Base-by-base conservation (phyloP, 805 yeast species). In the Komagataella kurtzmanii region DNA sequence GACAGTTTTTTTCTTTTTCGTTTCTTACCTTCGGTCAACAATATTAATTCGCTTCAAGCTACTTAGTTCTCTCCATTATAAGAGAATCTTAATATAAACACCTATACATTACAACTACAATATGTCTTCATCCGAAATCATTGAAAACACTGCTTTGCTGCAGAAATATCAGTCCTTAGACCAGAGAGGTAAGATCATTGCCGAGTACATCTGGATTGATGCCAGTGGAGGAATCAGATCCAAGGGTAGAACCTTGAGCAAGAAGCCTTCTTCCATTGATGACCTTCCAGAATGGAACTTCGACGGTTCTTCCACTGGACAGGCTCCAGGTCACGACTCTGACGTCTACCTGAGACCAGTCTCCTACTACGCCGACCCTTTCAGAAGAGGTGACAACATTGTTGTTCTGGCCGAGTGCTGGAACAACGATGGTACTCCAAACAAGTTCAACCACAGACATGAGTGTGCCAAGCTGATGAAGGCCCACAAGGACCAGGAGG, bases 231-330 rank as follows among this genome's bases (percentile, higher is more conserved):
- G 82, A 64, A 69, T 89, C 62, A 87, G 99, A 75, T 88, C 97
- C 55, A 93, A 93, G 76, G 89, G 96, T 73, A 86, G 83, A 72
- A 93, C 99, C 53, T 74, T 93, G 58, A 64, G 63, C 63, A 79
- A 81, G 71, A 76, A 72, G 64, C 85, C 93, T 52, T 65, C 79
- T 48, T 74, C 85, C 44, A 73, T 88, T 51, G 91, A 85, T 56
- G 95, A 93, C 65, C 77, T 93, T 61, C 97, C 98, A 59, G 97
- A 91, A 73, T 93, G 99, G 99, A 93, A 93, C 79, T 93, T 93
- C 64, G 99, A 93, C 70, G 99, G 99, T 72, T 90, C 98, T 47
- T 90, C 98, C 40, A 93, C 99, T 51, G 89, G 85, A 61, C 99
- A 93, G 77, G 98, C 99, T 52, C 97, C 97, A 63, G 99, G 99